Base-by-base conservation (phyloP, 2,329 filamentous ascomycete species). In the Karstenula rhodostoma region DNA sequence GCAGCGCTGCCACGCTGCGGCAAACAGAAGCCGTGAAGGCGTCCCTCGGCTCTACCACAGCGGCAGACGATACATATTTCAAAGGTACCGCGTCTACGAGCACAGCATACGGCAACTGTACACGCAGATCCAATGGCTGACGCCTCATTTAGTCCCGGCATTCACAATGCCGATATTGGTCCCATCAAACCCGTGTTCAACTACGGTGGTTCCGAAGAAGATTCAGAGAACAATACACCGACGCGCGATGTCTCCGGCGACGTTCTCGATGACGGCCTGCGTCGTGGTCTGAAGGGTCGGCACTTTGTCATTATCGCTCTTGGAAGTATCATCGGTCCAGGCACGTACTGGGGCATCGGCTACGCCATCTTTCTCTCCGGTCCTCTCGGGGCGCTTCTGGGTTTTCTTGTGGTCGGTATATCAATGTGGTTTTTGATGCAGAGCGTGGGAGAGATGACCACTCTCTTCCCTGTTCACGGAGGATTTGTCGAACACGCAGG, bases 401-500 rank as follows among this genome's bases (percentile, higher is more conserved):
- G 48, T 33, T 51, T 51, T n/a, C 17, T 33, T n/a, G 32, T 51
- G 3, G 48, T 51, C 8, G 29, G 48, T n/a, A 51, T 51, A n/a
- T 51, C 48, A n/a, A 51, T 51, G 48, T 51, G 48, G 48, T 37
- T 37, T 29, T n/a, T 51, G 32, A 51, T 51, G 48, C 29, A 51
- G 32, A 35, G 48, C 29, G 29, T 37, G 25, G 48, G 48, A n/a
- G 25, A 33, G 29, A 51, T 51, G 48, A 35, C 48, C 8, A 51
- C 29, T 1, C n/a, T 51, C 6, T 51, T 33, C 35, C 48, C 48
- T 6, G 22, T 40, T 35, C 48, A 51, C 23, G 48, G 29, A 13
- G 48, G 48, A 1, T 51, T 51, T 19, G 48, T 51, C 48, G 48
- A 51, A 51, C 42, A 44, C 23, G 42, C 42, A 22, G 42, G 42